Base-by-base conservation (phyloP, 1,139 yeast genomes). In the Arxiozyma slooffiae region DNA sequence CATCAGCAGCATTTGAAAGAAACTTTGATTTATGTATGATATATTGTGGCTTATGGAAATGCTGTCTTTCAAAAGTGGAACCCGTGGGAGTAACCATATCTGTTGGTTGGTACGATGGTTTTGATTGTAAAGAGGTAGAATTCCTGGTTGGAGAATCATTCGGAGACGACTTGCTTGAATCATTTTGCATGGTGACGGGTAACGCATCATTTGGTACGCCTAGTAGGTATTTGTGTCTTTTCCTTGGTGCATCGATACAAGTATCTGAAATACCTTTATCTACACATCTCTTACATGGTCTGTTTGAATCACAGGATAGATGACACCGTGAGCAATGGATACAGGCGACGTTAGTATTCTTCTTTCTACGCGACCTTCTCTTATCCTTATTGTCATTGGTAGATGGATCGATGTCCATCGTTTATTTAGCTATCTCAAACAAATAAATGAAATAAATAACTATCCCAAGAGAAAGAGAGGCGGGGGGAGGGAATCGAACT, bases 191-290 rank as follows among this genome's bases (percentile, higher is more conserved):
- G 7, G 53, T 52, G 21, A 42, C 50, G 9, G 57, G 57, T 41
- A 58, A 46, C n/a, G 56, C 52, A 6, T 50, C 59, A 26, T 66
- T 67, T 1, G 82, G 79, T 0, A 77, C 76, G 56, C 80, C 88
- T 36, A 75, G 74, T 49, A 90, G 68, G 59, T 90, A 90, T 64
- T 90, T 90, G 65, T 88, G 87, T 58, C 79, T 74, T 69, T 90
- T 90, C 48, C 97, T 71, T 1, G 94, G 94, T 5, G 96, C 96
- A 70, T 90, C 97, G 47, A 81, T 80, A 69, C 98, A 90, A 0
- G 86, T 74, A n/a, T 71, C 76, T 3, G 75, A 79, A 30, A 88
- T 70, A 0, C 92, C 92, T 58, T 89, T 73, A 44, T 74, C 75
- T 7, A 83, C 67, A 67, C 98, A 92, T 48, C 96, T 69, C 50